Evolutionary conservation across 192 early-diverging fungal species (phyloP).

Genomic region (Coemansia sp.): DNA sequence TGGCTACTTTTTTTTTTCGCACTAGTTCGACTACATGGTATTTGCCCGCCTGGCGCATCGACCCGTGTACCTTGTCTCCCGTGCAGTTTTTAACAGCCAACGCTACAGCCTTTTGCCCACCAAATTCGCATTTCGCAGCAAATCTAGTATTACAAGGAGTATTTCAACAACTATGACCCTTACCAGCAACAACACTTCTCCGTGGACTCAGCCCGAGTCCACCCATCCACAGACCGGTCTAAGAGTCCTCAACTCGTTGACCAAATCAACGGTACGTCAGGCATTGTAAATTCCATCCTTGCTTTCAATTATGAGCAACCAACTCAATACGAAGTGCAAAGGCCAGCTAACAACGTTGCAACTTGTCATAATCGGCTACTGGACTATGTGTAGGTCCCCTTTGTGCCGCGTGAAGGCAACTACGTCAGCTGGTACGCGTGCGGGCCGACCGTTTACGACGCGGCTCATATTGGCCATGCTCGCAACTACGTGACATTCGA

Average conservation of each 20-base stretch:
- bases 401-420: conserved; percentile 79
- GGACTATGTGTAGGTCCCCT: conserved; percentile 66
- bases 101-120: neutral
- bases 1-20: neutral
- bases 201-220: conserved; percentile 44
- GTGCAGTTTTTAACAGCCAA: neutral
- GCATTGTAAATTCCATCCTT: neutral
- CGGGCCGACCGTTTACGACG: conserved; percentile 97
- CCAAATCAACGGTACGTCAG: conserved; percentile 72
- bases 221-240: conserved; percentile 40
- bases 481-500: conserved; percentile 91
- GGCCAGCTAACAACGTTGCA: neutral
- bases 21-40: conserved; percentile 1
- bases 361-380: neutral
- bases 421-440: conserved; percentile 95
- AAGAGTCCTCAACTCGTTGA: conserved; percentile 79
- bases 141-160: neutral
- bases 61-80: neutral
- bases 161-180: conserved; percentile 24
- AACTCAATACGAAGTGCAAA: neutral
- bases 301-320: neutral
- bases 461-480: conserved; percentile 95
- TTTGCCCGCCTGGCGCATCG: conserved; percentile 1
- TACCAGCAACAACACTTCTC: conserved; percentile 34
- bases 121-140: conserved; percentile 2